Evolutionary conservation across 2,329 filamentous ascomycete genomes (phyloP), one percentile per base, ranked within the genome.

Genomic region (Tympanopsis confertula): DNA sequence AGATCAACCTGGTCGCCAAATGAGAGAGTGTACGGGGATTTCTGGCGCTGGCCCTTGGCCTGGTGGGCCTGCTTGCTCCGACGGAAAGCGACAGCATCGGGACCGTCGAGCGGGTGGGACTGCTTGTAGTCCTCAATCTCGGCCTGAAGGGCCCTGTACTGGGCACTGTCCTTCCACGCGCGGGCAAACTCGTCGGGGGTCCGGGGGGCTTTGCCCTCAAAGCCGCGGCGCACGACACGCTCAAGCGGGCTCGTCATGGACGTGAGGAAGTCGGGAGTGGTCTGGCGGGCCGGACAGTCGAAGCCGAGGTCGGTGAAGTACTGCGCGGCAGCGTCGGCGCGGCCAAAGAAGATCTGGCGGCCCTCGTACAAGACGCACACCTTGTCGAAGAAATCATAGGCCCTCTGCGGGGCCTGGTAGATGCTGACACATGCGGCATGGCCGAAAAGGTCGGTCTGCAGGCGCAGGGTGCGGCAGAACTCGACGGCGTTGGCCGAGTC

Each of bases 11-110:
- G 78, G 50, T 76, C 66, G 5, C 44, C 42, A 42, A 76, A 68
- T 1, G 74, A 78, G 18, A 82, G 59, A 0, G 76, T 82, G 52
- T 78, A 82, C 0, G 78, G 78, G 2, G 77, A 81, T 45, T 68
- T 65, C 22, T 65, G 53, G 5, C 74, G 69, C 24, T 46, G 39
- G 22, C 50, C 45, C 5, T 54, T 50, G 17, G 54, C 45, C 15
- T 33, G 30, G 10, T 33, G 30, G 15, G 30, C 30, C 10, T 15
- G 12, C 12, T 18, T 13, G 30, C 12, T 13, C 15, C 7, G 10
- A 10, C 15, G 12, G 30, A 33, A 33, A 7, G 12, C 15, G 15
- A 12, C 30, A 10, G 15, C 12, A 15, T 33, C 12, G 7, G 12
- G 12, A 7, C 30, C 30, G 10, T 15, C 30, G 7, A 33, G 30